Base-by-base conservation (phyloP, 2,329 filamentous ascomycete genomes). In the Aspergillus sojae region DNA sequence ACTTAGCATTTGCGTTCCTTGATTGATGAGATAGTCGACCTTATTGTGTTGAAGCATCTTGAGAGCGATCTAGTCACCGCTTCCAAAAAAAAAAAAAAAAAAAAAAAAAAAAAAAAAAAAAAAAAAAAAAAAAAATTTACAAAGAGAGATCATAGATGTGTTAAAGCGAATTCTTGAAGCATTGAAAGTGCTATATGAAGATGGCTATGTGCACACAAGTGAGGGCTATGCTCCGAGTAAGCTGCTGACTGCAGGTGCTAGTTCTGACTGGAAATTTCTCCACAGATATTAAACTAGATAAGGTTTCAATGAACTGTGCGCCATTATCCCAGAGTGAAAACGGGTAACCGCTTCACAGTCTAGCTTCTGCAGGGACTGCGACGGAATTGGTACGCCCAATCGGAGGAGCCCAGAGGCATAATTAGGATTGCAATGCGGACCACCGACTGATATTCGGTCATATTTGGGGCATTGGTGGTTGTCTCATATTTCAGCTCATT, bases 11-110 rank as follows among this genome's bases (percentile, higher is more conserved):
- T 14, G 34, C 34, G 34, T 36, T 4, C 14, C 14, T 36, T 7
- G 14, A 36, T 16, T 16, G 14, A 36, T 36, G 34, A 36, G 14
- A 36, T 36, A 36, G 1, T 36, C 11, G 9, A 34, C 19, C 50
- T 14, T 23, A 62, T 72, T 19, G 57, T 70, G n/a, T 59, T 71
- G 52, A 68, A 60, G 34, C 54, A 70, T 54, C 62, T 71, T 12
- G 67, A 70, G 30, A 63, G 68, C 57, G 62, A 69, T 60, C 9
- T 69, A 11, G 21, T 23, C 43, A 3, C 32, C 11, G 5, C 45
- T 46, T 28, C 52, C 32, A 43, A 43, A 3, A 1, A 6, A 28
- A 28, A 28, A 28, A 28, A 28, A 5, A 5, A 28, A 28, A 28
- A 28, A 28, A 66, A 23, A 23, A 23, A 23, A 23, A 23, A 23